Conservation (phyloP, 305 asterid genomes). For the Fraxinus baroniana region DNA sequence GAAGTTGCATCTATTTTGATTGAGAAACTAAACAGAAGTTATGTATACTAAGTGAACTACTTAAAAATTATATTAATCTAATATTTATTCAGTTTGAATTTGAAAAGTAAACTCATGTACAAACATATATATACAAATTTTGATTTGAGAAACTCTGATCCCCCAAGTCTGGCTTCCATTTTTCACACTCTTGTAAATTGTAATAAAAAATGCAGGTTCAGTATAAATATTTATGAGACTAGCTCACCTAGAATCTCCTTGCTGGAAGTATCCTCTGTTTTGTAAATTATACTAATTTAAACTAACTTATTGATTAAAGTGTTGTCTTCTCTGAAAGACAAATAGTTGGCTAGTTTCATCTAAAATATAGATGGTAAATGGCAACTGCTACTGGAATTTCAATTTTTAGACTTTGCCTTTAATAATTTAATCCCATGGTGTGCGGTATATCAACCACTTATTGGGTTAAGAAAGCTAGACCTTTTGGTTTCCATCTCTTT, state of each 20-base stretch:
- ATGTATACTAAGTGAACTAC: not conserved
- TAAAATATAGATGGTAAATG: not conserved
- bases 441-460: not conserved
- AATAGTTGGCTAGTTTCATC: not conserved
- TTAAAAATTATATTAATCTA: not conserved
- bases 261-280: not conserved
- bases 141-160: not conserved
- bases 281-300: not conserved
- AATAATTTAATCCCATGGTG: not conserved
- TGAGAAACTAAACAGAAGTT: not conserved
- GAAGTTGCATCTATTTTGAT: not conserved
- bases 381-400: not conserved
- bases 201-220: not conserved
- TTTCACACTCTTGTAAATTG: not conserved
- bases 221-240: not conserved
- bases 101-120: no score
- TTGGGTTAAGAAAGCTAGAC: not conserved
- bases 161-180: not conserved
- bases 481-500: not conserved
- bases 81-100: not conserved
- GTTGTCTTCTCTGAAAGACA: not conserved
- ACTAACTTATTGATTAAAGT: not conserved
- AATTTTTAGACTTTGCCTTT: not conserved
- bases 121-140: no score
- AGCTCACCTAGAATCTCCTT: not conserved